A percentile compares a stretch with the other conserved stretches of the same genome.
Evolutionary conservation across 2,329 filamentous ascomycete species (phyloP).

Genomic region (Xylaria sp.): DNA sequence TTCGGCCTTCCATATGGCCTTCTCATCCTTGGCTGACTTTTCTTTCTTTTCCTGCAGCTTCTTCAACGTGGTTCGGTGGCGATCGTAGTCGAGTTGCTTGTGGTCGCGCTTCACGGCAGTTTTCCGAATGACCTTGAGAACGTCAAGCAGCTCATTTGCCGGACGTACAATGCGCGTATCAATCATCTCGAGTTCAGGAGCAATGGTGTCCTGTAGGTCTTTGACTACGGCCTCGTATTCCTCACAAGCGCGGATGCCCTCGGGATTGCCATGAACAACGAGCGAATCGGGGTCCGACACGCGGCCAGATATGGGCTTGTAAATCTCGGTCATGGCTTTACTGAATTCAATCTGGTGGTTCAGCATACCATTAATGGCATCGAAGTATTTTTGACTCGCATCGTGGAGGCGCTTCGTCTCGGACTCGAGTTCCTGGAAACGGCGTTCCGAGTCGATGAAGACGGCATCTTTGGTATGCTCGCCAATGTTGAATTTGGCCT

Average conservation of each 20-base stretch:
- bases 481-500: slow-evolving; percentile 91
- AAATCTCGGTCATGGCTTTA: slow-evolving; percentile 92
- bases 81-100: slow-evolving; percentile 96
- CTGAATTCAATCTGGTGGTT: slow-evolving; percentile 98
- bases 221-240: slow-evolving; percentile 93
- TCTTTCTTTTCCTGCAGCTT: slow-evolving; percentile 99
- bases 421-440: slow-evolving; percentile 90
- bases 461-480: slow-evolving; percentile 94
- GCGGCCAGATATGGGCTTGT: slow-evolving; percentile 96
- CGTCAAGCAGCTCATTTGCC: slow-evolving; percentile 89
- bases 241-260: slow-evolving; percentile 93
- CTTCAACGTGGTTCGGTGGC: slow-evolving; percentile 81
- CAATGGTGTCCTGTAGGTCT: slow-evolving; percentile 85
- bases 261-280: slow-evolving; percentile 82
- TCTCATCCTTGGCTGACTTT: slow-evolving; percentile 94
- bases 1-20: slow-evolving; percentile 94
- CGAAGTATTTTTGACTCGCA: slow-evolving; percentile 96
- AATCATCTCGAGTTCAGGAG: slow-evolving; percentile 97
- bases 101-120: slow-evolving; percentile 88
- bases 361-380: slow-evolving; percentile 98
- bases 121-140: slow-evolving; percentile 96
- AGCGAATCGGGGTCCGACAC: slow-evolving; percentile 90
- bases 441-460: slow-evolving; percentile 91
- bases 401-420: slow-evolving; percentile 95
- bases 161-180: slow-evolving; percentile 89